Conservation (phyloP, 2,329 filamentous ascomycete genomes). For the Sphaerostilbella broomeana region DNA sequence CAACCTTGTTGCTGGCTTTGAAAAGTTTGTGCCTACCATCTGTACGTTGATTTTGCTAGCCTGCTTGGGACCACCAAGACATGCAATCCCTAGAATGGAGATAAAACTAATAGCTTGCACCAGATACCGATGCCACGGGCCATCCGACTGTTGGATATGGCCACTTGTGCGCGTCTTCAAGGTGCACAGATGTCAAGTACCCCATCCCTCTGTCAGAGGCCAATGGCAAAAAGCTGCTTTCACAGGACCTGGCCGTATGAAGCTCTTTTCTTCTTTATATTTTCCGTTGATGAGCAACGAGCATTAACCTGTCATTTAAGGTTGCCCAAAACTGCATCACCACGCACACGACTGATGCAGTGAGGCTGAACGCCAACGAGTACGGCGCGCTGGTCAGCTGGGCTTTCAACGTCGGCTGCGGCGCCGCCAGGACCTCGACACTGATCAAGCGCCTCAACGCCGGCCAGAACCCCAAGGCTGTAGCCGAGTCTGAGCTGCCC, state of each 20-base stretch:
- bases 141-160: conserved; percentile 45
- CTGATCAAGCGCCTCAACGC: conserved; percentile 38
- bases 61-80: no score
- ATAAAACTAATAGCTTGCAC: not conserved
- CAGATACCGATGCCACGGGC: conserved; percentile 36
- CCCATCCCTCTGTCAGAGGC: conserved; percentile 36
- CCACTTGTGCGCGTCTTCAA: conserved; percentile 36
- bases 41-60: no score
- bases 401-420: conserved; percentile 45
- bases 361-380: conserved; percentile 38
- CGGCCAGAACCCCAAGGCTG: conserved; percentile 35
- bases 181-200: conserved; percentile 40
- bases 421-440: conserved; percentile 32
- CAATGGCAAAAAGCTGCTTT: conserved; percentile 35
- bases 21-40: not conserved
- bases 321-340: conserved; percentile 27
- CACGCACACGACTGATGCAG: conserved; percentile 22
- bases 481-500: conserved; percentile 39
- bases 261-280: conserved; percentile 1
- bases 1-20: conserved; percentile 3
- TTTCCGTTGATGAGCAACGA: not conserved
- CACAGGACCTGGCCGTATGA: conserved; percentile 27
- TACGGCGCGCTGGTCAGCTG: conserved; percentile 47
- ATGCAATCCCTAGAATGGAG: not conserved
- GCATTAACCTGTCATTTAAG: not conserved